phyloP scores from a whole-genome alignment of 495 filamentous ascomycete species.

The Pyronema omphalodes region DNA sequence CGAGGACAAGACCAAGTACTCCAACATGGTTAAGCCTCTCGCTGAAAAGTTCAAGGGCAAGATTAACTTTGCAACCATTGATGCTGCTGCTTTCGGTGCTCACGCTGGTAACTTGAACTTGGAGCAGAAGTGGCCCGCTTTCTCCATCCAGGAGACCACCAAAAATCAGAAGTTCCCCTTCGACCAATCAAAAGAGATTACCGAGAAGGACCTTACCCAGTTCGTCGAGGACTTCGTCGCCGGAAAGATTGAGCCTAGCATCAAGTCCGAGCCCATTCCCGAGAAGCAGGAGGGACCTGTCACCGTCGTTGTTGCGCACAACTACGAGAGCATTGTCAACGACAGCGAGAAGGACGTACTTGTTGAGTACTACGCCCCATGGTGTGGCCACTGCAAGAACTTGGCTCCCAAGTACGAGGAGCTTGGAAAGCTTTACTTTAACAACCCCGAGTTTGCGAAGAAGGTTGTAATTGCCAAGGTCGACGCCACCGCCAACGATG shows the following conservation, averaged over 20 bases:
- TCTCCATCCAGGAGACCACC: slow-evolving; percentile 87
- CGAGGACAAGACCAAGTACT: slow-evolving; percentile 70
- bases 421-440: slow-evolving; percentile 61
- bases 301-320: slow-evolving; percentile 78
- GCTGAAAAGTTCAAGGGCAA: slow-evolving; percentile 59
- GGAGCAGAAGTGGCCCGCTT: slow-evolving; percentile 84
- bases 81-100: slow-evolving; percentile 84
- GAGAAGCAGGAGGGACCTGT: slow-evolving; percentile 87
- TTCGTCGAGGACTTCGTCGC: slow-evolving; percentile 79
- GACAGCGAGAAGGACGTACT: slow-evolving; percentile 93
- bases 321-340: slow-evolving; percentile 81
- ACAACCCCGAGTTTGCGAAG: slow-evolving; percentile 47
- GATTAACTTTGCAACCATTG: slow-evolving; percentile 95
- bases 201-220: slow-evolving; percentile 49
- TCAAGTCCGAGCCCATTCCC: slow-evolving; percentile 96
- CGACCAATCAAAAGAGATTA: slow-evolving; percentile 68
- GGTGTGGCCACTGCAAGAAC: slow-evolving; percentile 99
- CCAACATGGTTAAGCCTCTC: slow-evolving; percentile 43
- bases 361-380: slow-evolving; percentile 95
- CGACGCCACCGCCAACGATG: slow-evolving; percentile 89
- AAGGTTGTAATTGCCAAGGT: slow-evolving; percentile 95
- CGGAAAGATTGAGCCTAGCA: slow-evolving; percentile 80
- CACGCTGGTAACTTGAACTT: slow-evolving; percentile 97
- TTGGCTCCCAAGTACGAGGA: slow-evolving; percentile 82
- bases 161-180: slow-evolving; percentile 98